Conservation (phyloP, 768 basidiomycete genomes). For the Crucibulum laeve region DNA sequence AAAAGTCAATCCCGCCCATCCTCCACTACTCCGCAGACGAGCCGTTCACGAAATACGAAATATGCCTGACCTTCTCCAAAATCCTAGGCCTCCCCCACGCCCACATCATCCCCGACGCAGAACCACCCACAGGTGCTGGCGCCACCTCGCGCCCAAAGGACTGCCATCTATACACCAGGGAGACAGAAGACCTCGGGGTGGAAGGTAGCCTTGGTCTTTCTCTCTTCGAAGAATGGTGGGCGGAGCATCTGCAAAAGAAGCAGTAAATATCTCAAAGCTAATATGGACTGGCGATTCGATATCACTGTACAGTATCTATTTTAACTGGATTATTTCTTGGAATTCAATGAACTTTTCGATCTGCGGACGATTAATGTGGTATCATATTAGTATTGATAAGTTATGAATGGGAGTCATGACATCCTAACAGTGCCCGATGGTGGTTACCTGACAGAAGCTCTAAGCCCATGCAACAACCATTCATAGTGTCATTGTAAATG, state of each 20-base stretch:
- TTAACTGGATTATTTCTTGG: not conserved
- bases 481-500: no score
- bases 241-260: conserved; percentile 33
- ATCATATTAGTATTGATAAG: no score
- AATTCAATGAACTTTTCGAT: no score
- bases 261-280: not conserved
- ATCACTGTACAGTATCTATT: not conserved
- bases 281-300: not conserved
- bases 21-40: conserved; percentile 84
- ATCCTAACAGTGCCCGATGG: no score
- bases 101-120: conserved; percentile 73
- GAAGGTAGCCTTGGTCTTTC: conserved; percentile 57
- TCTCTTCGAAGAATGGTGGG: conserved; percentile 88
- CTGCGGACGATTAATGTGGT: no score
- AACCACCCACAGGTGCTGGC: conserved; percentile 57
- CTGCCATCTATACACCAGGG: conserved; percentile 71
- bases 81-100: conserved; percentile 65
- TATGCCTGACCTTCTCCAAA: conserved; percentile 74
- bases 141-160: conserved; percentile 78
- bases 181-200: conserved; percentile 65
- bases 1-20: conserved; percentile 56
- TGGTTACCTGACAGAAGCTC: no score
- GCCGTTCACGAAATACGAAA: conserved; percentile 90
- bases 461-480: no score
- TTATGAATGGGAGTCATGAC: no score